These are phyloP conservation scores for Aspergillus nomiae DNA, from an alignment of 2,329 filamentous ascomycete genomes.

Conservation along the genomic window DNA sequence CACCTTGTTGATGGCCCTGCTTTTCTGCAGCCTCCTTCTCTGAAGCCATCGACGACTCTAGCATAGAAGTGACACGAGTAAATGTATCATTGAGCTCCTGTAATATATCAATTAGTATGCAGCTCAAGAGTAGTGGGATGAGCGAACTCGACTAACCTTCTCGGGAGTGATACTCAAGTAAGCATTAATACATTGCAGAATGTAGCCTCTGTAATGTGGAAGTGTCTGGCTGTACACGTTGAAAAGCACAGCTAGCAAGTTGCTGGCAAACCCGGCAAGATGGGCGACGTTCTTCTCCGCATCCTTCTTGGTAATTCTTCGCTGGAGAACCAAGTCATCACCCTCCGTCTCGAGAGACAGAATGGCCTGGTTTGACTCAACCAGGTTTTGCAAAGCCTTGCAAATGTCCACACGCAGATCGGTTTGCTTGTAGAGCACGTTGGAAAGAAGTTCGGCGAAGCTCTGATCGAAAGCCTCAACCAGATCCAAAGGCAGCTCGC, in stretches of 20 bases:
- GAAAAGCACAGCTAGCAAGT: conserved; percentile 94
- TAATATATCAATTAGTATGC: conserved; percentile 7
- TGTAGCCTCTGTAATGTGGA: conserved; percentile 85
- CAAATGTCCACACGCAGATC: conserved; percentile 87
- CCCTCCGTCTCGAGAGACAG: conserved; percentile 67
- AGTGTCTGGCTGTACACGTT: conserved; percentile 98
- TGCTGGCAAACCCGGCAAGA: conserved; percentile 76
- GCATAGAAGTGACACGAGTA: conserved; percentile 79
- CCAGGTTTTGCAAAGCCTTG: conserved; percentile 78
- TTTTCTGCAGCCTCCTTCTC: conserved; percentile 66
- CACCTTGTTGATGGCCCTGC: conserved; percentile 65
- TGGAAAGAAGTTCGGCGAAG: conserved; percentile 89
- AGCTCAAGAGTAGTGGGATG: not conserved
- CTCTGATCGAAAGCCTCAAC: conserved; percentile 75
- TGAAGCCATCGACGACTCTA: conserved; percentile 69
- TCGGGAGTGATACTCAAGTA: conserved; percentile 86
- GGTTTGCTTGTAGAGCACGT: conserved; percentile 88
- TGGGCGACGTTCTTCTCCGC: conserved; percentile 82
- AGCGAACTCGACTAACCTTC: conserved; percentile 37
- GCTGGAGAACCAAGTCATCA: conserved; percentile 74
- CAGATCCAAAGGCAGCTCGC: conserved; percentile 83
- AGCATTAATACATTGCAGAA: conserved; percentile 91
- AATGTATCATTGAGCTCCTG: conserved; percentile 85
- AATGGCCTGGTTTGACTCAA: conserved; percentile 89
- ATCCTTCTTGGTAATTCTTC: conserved; percentile 71